phyloP scores from a whole-genome alignment of 306 rosid species.

The Cucumis cinereus region DNA sequence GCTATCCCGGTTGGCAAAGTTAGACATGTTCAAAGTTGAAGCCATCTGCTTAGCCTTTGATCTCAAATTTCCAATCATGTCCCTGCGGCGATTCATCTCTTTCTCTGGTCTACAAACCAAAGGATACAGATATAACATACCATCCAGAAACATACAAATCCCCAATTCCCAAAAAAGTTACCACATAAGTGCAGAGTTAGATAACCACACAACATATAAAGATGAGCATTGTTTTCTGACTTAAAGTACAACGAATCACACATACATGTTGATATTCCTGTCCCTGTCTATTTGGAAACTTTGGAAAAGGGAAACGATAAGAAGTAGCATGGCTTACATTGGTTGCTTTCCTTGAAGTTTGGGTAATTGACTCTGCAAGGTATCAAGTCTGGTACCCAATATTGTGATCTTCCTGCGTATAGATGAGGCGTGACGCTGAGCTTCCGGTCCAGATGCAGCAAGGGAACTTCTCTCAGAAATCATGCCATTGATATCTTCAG shows the following conservation, averaged over 20 bases:
- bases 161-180: not conserved
- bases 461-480: slow-evolving; percentile 61
- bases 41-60: slow-evolving; percentile 85
- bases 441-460: slow-evolving; percentile 72
- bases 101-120: slow-evolving; percentile 60
- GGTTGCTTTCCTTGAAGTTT: slow-evolving; percentile 82
- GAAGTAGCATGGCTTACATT: slow-evolving; percentile 38
- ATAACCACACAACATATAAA: not conserved
- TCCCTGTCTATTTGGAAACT: not conserved
- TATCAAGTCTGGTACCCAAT: slow-evolving; percentile 91
- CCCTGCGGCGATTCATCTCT: slow-evolving; percentile 97
- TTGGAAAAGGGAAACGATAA: not conserved
- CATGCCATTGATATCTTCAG: slow-evolving; percentile 86
- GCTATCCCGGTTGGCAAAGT: slow-evolving; percentile 82
- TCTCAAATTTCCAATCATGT: slow-evolving; percentile 59
- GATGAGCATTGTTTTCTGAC: not conserved
- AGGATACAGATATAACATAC: slow-evolving; percentile 4
- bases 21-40: slow-evolving; percentile 68
- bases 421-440: slow-evolving; percentile 84
- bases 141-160: slow-evolving; percentile 7
- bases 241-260: not conserved
- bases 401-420: slow-evolving; percentile 92
- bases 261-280: not conserved
- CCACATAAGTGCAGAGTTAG: not conserved
- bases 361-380: slow-evolving; percentile 63